Percentiles rank a stretch among this genome's conserved stretches.
phyloP scores from a whole-genome alignment of 345 rosid species.

The Sisymbrium altissimum region DNA sequence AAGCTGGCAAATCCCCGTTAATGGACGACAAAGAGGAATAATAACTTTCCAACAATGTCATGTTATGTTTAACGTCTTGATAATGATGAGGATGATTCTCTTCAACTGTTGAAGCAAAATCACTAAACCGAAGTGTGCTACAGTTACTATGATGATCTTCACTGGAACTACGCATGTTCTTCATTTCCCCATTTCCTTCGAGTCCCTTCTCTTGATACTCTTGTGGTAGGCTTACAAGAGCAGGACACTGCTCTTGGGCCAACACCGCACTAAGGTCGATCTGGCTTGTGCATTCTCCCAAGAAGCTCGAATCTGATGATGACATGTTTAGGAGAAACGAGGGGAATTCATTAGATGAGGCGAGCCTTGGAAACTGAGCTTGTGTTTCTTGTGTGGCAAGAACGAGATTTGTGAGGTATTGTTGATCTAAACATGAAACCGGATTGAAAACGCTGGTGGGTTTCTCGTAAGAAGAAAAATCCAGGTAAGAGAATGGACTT shows the following conservation, averaged over 20 bases:
- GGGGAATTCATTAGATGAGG: constrained; percentile 35
- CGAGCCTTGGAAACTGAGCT: constrained; percentile 28
- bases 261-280: constrained; percentile 25
- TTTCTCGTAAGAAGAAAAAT: constrained; percentile 36
- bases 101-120: not conserved
- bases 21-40: constrained; percentile 16
- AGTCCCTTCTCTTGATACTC: constrained; percentile 28
- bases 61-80: constrained; percentile 23
- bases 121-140: not conserved
- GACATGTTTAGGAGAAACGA: constrained; percentile 46
- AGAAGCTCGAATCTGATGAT: constrained; percentile 40
- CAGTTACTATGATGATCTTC: constrained; percentile 9
- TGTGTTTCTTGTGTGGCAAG: constrained; percentile 45
- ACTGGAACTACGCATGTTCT: constrained; percentile 14
- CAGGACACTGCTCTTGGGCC: constrained; percentile 34
- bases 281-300: constrained; percentile 38
- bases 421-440: constrained; percentile 32
- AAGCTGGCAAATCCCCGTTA: constrained; percentile 21
- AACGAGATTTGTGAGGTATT: constrained; percentile 41
- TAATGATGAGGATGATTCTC: constrained; percentile 2
- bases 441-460: constrained; percentile 28
- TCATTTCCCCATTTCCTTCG: constrained; percentile 7
- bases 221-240: constrained; percentile 26
- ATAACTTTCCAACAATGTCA: constrained; percentile 27
- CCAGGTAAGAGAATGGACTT: constrained; percentile 38